Evolutionary conservation across 805 yeast species (phyloP), one percentile per base, ranked within the genome.

Genomic region (Metschnikowia orientalis): DNA sequence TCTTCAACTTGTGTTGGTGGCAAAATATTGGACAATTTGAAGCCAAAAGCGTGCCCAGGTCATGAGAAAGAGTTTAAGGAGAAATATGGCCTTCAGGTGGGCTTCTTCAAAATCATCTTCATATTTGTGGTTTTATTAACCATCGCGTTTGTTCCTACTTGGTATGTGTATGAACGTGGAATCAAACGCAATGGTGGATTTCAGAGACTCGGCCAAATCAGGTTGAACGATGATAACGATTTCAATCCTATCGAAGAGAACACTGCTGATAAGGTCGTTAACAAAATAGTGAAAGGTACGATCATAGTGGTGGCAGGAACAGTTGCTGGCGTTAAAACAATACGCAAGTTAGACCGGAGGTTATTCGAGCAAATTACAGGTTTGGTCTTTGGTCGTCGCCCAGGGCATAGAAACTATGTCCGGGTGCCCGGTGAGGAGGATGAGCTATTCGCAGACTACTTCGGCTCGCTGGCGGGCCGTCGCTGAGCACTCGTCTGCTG

Each of bases 1-100:
- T 54, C 84, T 35, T 80, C 92, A 8, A 85, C 95, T 0, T 92
- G 98, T 63, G 70, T 63, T 26, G 94, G 87, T 14, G 97, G 97
- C 3, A 58, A 75, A 35, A 67, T 71, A 37, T 71, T 85, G 32
- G 97, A 85, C 51, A 67, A 72, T 23, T 73, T 78, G 56, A 69
- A 63, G 12, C 68, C 82, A 3, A 69, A 63, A 34, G 75, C 97
- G 6, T 92, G 98, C 57, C 97, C 97, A 4, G 97, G 97, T 1
- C 84, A 79, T 48, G 78, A 79, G 40, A 57, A 61, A 8, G 80
- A 86, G 45, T 88, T 76, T 51, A 57, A 66, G 32, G 59, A 69
- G 37, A 64, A 72, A 30, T 73, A 77, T 41, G 69, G 70, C 8
- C 63, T 64, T 17, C 77, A 81, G 2, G 50, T 84, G 4, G 71